Evolutionary conservation across 1,284 basidiomycete species (phyloP), one percentile per base, ranked within the genome.

Genomic region (Cutaneotrichosporon cutaneum): DNA sequence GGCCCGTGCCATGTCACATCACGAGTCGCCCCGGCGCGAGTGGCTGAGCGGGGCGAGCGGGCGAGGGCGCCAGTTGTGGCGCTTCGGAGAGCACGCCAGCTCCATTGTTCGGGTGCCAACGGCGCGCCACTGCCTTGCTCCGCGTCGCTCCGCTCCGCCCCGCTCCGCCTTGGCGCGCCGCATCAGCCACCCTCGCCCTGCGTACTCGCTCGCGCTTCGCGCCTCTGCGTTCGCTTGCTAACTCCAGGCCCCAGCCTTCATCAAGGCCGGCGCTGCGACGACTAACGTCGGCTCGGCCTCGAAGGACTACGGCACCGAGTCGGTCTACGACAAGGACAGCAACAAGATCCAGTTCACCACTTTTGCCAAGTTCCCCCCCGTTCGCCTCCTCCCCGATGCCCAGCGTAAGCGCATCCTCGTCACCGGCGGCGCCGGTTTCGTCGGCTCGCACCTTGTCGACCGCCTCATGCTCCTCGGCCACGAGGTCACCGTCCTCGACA

Each of bases 381-480:
- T 98, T 60, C 90, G 87, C 69, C 87, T 94, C 54, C 85, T 98
- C 36, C 81, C 91, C 21, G 87, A 90, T 35, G 83, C 86, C 4
- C 79, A 84, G 66, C 87, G 92, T 72, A 96, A 95, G 81, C 88
- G 95, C 54, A 84, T 98, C 71, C 86, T 99, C 45, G 78, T 78
- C 60, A 98, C 94, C 18, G 94, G 94, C 68, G 94, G 94, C 59
- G 95, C 95, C 54, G 94, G 94, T 32, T 99, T 99, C 77, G 94
- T 99, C 62, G 95, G 95, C 32, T 95, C 92, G 48, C 95, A 99
- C 82, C 87, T 99, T 61, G 91, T 94, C 58, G 95, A 99, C 82
- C 88, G 95, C 58, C 86, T 98, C 64, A 95, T 99, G 92, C 86
- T 97, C 68, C 87, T 97, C 68, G 95, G 95, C 22, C 95, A 98